These are phyloP conservation scores for Starmerella vitae DNA, from an alignment of 805 yeast genomes.

Conservation along the genomic window DNA sequence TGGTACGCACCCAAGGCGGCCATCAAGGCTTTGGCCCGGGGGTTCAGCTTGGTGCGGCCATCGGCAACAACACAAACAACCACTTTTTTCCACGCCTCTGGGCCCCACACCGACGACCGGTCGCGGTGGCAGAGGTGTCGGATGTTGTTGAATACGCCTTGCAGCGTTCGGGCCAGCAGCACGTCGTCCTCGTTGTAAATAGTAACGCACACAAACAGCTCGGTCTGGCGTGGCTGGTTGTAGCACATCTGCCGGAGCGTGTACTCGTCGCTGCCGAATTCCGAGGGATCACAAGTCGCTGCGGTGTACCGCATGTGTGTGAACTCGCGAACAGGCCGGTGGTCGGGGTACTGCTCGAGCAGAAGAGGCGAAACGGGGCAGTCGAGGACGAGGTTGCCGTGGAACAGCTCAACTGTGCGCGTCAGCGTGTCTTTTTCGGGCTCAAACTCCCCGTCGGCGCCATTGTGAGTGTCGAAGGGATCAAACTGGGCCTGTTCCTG, in stretches of 20 bases:
- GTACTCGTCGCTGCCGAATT: conserved; percentile 48
- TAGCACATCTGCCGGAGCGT: conserved; percentile 75
- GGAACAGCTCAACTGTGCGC: conserved; percentile 39
- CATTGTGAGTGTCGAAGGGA: conserved; percentile 15
- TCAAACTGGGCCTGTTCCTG: background rate
- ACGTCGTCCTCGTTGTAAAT: conserved; percentile 84
- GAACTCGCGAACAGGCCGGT: conserved; percentile 49
- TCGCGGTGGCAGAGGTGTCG: conserved; percentile 55
- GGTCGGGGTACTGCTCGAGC: conserved; percentile 39
- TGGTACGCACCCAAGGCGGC: conserved; percentile 85
- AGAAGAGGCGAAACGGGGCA: conserved; percentile 74
- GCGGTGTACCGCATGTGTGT: conserved; percentile 87
- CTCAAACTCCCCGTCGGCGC: conserved; percentile 12
- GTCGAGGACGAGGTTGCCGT: conserved; percentile 74
- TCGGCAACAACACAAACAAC: conserved; percentile 84
- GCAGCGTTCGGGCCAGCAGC: conserved; percentile 67
- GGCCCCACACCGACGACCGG: conserved; percentile 73
- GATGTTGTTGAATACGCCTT: conserved; percentile 83
- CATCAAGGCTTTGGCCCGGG: conserved; percentile 62
- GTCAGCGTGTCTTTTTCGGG: conserved; percentile 1
- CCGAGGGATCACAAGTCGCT: conserved; percentile 79
- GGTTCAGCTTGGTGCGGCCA: conserved; percentile 75
- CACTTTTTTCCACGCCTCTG: conserved; percentile 85
- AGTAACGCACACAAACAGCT: conserved; percentile 71
- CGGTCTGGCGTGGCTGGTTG: conserved; percentile 66